Percentiles rank a stretch among this genome's conserved stretches.
Evolutionary conservation across 441 rosid genomes (phyloP).

Genomic region (Kokia cookei): DNA sequence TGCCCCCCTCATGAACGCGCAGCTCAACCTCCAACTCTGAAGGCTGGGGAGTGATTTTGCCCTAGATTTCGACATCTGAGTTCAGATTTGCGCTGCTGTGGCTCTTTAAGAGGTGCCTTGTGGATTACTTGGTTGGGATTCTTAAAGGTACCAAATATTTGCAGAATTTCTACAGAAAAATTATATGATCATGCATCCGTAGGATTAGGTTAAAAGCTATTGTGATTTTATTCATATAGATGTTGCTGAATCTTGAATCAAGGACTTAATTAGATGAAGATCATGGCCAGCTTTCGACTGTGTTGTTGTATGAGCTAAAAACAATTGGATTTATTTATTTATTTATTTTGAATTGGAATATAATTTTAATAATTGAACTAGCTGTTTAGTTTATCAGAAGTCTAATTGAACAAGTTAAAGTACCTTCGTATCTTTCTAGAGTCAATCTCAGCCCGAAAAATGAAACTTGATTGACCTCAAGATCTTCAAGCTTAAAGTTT

Average conservation of each 20-base stretch:
- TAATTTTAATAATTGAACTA: neutral
- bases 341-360: neutral
- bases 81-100: neutral
- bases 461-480: neutral
- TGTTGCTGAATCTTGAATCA: neutral
- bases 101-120: neutral
- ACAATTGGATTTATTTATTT: neutral
- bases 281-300: neutral
- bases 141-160: neutral
- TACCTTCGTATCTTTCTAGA: neutral
- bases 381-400: neutral
- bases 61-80: neutral
- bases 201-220: neutral
- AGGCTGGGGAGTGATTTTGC: neutral
- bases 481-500: neutral
- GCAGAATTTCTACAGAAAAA: neutral
- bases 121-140: neutral
- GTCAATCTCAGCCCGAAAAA: neutral
- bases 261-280: neutral
- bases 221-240: neutral
- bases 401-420: neutral
- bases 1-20: neutral
- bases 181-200: neutral
- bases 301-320: neutral
- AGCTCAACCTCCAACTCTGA: neutral